phyloP scores from a whole-genome alignment of 2,329 filamentous ascomycete genomes.

The Phialocephala subalpina region DNA sequence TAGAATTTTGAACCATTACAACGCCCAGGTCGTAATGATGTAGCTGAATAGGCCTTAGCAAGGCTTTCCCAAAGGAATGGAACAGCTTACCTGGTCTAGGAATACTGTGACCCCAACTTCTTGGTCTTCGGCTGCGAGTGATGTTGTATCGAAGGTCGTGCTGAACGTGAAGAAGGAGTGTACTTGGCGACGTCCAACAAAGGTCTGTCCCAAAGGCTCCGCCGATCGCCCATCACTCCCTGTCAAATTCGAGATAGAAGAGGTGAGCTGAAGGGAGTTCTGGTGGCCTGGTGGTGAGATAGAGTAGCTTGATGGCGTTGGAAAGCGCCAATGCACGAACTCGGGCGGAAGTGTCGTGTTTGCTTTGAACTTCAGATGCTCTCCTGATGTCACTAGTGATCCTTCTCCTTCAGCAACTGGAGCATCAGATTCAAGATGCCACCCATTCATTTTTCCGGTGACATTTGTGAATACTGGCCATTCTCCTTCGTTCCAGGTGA shows the following conservation, averaged over 20 bases:
- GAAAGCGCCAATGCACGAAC: slow-evolving; percentile 63
- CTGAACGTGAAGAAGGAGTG: slow-evolving; percentile 61
- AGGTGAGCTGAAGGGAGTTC: slow-evolving; percentile 54
- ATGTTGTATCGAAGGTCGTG: slow-evolving; percentile 49
- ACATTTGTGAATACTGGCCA: slow-evolving; percentile 57
- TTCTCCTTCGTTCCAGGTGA: slow-evolving; percentile 55
- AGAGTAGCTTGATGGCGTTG: slow-evolving; percentile 50
- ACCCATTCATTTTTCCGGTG: slow-evolving; percentile 53
- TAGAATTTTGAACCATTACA: slow-evolving; percentile 16
- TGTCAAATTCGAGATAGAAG: slow-evolving; percentile 61
- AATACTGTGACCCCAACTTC: slow-evolving; percentile 63
- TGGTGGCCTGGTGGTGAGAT: slow-evolving; percentile 52
- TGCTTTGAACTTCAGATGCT: slow-evolving; percentile 53
- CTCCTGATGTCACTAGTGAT: slow-evolving; percentile 52
- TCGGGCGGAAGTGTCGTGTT: slow-evolving; percentile 56
- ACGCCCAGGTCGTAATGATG: slow-evolving; percentile 51
- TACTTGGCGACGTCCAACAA: slow-evolving; percentile 62
- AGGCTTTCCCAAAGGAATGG: neutral
- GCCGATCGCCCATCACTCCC: slow-evolving; percentile 58
- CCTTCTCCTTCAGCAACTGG: slow-evolving; percentile 49
- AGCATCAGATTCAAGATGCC: slow-evolving; percentile 31
- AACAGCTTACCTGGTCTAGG: slow-evolving; percentile 46
- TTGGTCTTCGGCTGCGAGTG: slow-evolving; percentile 48
- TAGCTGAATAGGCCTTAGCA: slow-evolving; percentile 44
- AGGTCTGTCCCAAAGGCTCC: slow-evolving; percentile 54